Evolutionary conservation across 768 basidiomycete species (phyloP).

Genomic region (Crassisporium funariophilum): DNA sequence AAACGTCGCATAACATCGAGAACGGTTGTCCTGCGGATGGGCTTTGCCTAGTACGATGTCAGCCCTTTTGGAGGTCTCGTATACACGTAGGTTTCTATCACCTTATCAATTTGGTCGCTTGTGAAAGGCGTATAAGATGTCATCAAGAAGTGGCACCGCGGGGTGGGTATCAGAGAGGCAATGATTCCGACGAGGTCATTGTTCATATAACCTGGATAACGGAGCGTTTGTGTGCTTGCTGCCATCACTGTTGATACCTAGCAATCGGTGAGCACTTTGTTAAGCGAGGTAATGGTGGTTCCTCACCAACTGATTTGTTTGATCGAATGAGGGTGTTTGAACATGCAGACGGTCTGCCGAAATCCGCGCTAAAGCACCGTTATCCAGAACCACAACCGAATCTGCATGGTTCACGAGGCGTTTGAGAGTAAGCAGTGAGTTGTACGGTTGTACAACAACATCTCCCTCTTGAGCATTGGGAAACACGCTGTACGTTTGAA

Average conservation of each 20-base stretch:
- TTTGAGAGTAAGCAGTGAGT: slow-evolving; percentile 90
- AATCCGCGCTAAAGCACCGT: slow-evolving; percentile 90
- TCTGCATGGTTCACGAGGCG: slow-evolving; percentile 95
- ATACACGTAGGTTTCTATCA: no score
- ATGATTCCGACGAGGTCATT: slow-evolving; percentile 98
- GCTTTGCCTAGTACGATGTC: slow-evolving; percentile 96
- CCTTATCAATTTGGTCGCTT: slow-evolving; percentile 95
- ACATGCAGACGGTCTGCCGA: slow-evolving; percentile 90
- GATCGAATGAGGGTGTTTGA: slow-evolving; percentile 86
- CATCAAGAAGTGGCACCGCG: slow-evolving; percentile 97
- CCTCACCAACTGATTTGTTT: slow-evolving; percentile 87
- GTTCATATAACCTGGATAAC: slow-evolving; percentile 99
- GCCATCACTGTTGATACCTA: slow-evolving; percentile 98
- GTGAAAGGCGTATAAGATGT: slow-evolving; percentile 99
- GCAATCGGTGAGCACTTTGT: slow-evolving; percentile 2
- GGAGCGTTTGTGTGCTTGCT: slow-evolving; percentile 93
- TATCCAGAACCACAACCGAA: slow-evolving; percentile 96
- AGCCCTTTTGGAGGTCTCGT: no score
- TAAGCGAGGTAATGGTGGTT: not conserved
- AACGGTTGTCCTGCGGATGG: slow-evolving; percentile 94
- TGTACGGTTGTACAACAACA: slow-evolving; percentile 98
- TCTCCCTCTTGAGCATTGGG: slow-evolving; percentile 93
- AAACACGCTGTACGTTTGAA: slow-evolving; percentile 99
- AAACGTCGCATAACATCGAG: slow-evolving; percentile 98
- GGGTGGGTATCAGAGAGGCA: slow-evolving; percentile 95